Base-by-base conservation (phyloP, 768 basidiomycete species). In the Lepiota subincarnata region DNA sequence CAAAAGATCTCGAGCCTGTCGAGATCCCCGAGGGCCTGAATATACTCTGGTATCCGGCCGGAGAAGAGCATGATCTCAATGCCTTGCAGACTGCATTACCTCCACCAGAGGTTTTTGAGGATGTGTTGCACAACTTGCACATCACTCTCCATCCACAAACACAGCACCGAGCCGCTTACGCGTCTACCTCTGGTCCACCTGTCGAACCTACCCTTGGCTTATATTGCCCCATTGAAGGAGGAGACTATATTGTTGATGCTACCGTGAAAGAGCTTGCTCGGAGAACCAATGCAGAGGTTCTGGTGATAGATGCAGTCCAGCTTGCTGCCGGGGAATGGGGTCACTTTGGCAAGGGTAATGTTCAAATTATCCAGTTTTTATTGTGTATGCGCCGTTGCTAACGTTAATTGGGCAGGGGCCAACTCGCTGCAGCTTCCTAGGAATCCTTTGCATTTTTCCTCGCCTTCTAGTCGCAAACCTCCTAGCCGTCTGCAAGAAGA, bases 261-360 rank as follows among this genome's bases (percentile, higher is more conserved):
- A 89, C 92, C 2, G 84, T 96, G 10, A 75, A 78, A 36, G 88
- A 91, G 64, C 70, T 95, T 57, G 92, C 90, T 4, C 77, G 79
- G 44, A 77, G 79, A 49, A 82, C 85, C 2, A 82, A 79, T 22
- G 81, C 92, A 16, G 95, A 97, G 57, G 84, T 97, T 10, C 75
- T 95, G 7, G 81, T 93, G 12, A 64, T 98, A 46, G 94, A 98
- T 70, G 74, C 87, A 2, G 83, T 86, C 7, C 89, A 94, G 55
- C 73, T 96, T 16, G 92, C 89, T 31, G 86, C 92, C 3, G 91
- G 92, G n/a, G 86, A 91, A 66, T 88, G 84, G 75, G 93, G 93
- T 2, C 74, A 78, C 16, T 92, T 92, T 66, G 92, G 93, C 22
- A 80, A 84, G 77, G 88, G 89, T 86, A 48, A 46, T 11, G 31